phyloP scores from a whole-genome alignment of 305 asterid species.

The Stenogyne calaminthoides region DNA sequence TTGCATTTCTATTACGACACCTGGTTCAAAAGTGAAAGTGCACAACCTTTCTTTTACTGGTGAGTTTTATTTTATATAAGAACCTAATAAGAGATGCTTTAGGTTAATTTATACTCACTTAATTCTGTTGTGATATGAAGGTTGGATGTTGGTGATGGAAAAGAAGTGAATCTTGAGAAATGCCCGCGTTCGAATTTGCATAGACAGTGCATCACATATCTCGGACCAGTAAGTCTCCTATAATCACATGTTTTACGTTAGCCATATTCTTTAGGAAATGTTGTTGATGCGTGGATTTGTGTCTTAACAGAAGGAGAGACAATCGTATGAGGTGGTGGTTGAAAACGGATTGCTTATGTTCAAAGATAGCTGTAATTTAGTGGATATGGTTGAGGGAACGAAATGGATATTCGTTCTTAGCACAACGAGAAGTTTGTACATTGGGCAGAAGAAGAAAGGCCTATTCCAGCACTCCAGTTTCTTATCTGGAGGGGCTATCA shows the following conservation, averaged over 20 bases:
- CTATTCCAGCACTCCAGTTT: constrained; percentile 71
- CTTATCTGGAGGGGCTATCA: constrained; percentile 70
- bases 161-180: constrained; percentile 60
- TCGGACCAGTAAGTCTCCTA: constrained; percentile 58
- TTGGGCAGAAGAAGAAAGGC: constrained; percentile 65
- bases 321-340: constrained; percentile 51
- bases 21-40: constrained; percentile 86
- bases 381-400: constrained; percentile 58
- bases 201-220: constrained; percentile 65
- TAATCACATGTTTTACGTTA: not conserved
- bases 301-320: constrained; percentile 60
- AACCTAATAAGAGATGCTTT: not conserved
- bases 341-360: constrained; percentile 57
- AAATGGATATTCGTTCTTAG: constrained; percentile 74
- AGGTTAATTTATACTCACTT: not conserved
- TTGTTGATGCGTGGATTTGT: constrained; percentile 9
- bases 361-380: constrained; percentile 48
- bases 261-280: not conserved
- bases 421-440: constrained; percentile 55
- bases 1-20: constrained; percentile 81
- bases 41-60: constrained; percentile 97
- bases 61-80: constrained; percentile 32
- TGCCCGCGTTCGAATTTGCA: constrained; percentile 61
- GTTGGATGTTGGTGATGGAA: constrained; percentile 84
- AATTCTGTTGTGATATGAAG: constrained; percentile 26